phyloP scores from a whole-genome alignment of 305 asterid species.

The Solanum hybrid region DNA sequence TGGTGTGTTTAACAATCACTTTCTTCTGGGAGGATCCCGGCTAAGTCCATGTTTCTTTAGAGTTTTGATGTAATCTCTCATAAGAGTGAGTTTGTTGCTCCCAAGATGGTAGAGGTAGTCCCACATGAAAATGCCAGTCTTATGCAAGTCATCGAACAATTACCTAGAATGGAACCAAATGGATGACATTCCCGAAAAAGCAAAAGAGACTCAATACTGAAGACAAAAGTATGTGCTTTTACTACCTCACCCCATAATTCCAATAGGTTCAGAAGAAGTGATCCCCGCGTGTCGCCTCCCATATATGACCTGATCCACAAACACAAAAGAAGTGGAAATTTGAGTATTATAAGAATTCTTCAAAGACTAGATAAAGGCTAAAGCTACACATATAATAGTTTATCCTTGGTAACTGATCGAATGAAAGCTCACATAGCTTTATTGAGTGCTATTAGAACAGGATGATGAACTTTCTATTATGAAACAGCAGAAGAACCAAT shows the following conservation, averaged over 20 bases:
- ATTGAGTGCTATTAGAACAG: not conserved
- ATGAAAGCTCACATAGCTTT: not conserved
- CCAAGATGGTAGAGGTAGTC: slow-evolving; percentile 73
- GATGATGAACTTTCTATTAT: not conserved
- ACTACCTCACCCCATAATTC: slow-evolving; percentile 76
- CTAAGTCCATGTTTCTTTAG: slow-evolving; percentile 68
- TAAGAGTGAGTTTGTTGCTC: slow-evolving; percentile 54
- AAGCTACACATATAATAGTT: not conserved
- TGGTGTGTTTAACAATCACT: slow-evolving; percentile 15
- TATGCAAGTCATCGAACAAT: slow-evolving; percentile 76
- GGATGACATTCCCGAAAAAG: not conserved
- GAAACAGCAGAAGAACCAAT: not conserved
- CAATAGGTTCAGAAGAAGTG: slow-evolving; percentile 74
- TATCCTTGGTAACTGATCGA: not conserved
- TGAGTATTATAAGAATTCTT: not conserved
- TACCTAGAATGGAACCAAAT: slow-evolving; percentile 34
- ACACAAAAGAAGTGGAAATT: not conserved
- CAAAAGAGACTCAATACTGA: not conserved
- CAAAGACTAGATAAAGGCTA: not conserved
- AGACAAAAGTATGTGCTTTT: not conserved
- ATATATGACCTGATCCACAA: slow-evolving; percentile 48
- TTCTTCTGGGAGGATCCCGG: slow-evolving; percentile 53
- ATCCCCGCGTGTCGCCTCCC: slow-evolving; percentile 74
- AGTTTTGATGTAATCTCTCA: slow-evolving; percentile 55
- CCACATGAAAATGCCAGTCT: slow-evolving; percentile 86